Evolutionary conservation across 371 early-diverging fungal genomes (phyloP).

Genomic region (Massospora cicadina): DNA sequence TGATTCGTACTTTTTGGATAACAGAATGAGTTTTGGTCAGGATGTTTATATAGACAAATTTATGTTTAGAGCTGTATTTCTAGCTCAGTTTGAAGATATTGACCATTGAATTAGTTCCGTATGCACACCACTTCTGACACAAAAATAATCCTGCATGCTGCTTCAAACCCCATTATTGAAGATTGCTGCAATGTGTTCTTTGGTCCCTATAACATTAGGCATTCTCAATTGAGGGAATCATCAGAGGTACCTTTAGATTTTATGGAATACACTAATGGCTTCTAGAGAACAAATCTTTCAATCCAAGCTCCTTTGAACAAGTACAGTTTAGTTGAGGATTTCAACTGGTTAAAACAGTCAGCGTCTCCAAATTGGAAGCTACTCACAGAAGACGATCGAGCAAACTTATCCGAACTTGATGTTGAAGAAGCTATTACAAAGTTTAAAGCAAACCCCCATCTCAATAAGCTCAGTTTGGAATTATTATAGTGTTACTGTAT

Average conservation of each 20-base stretch:
- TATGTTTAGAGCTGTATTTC: too few relatives aligned
- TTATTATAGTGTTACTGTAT: too few relatives aligned
- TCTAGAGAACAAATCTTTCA: neutral
- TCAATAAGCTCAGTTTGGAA: too few relatives aligned
- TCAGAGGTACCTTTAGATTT: neutral
- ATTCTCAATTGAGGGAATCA: neutral
- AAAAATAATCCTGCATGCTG: neutral
- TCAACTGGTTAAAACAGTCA: conserved; percentile 6
- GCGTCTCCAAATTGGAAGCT: conserved; percentile 1
- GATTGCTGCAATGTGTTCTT: neutral
- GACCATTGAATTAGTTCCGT: neutral
- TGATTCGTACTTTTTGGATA: neutral
- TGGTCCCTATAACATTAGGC: neutral
- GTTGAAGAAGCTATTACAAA: neutral
- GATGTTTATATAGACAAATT: too few relatives aligned
- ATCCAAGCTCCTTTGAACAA: neutral
- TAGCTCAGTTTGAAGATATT: too few relatives aligned
- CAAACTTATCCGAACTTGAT: neutral
- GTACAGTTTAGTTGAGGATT: conserved; percentile 1
- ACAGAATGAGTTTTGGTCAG: neutral
- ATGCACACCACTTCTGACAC: neutral
- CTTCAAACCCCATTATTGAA: conserved; percentile 5
- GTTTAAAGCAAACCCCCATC: neutral
- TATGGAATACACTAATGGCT: neutral
- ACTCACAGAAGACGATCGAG: neutral